These are phyloP conservation scores for Stagonosporopsis tanaceti DNA, from an alignment of 2,329 filamentous ascomycete species.

Conservation along the genomic window DNA sequence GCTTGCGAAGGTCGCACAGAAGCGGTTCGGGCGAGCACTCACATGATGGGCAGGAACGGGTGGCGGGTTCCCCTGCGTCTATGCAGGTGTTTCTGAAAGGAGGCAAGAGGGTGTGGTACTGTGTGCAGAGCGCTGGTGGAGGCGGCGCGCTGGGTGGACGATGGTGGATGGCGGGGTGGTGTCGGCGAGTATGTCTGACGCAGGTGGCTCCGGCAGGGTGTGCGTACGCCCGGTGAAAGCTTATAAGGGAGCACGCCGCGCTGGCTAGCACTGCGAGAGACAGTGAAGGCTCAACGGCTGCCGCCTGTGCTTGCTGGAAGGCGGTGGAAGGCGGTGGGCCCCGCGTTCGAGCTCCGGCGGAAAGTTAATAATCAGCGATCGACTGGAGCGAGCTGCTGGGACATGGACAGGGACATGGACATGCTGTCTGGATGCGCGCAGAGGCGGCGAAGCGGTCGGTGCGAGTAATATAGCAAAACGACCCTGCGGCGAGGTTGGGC, in stretches of 20 bases:
- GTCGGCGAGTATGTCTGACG: slow-evolving; percentile 24
- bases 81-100: slow-evolving; percentile 46
- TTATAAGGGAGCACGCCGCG: slow-evolving; percentile 30
- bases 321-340: slow-evolving; percentile 41
- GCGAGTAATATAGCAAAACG: slow-evolving; percentile 29
- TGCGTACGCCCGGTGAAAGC: slow-evolving; percentile 29
- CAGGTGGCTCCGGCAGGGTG: slow-evolving; percentile 28
- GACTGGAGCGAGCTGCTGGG: slow-evolving; percentile 22
- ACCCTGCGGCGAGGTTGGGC: slow-evolving; percentile 26
- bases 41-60: slow-evolving; percentile 42
- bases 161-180: slow-evolving; percentile 28
- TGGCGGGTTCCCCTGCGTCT: slow-evolving; percentile 27
- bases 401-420: slow-evolving; percentile 15
- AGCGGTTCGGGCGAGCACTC: slow-evolving; percentile 41
- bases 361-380: slow-evolving; percentile 36
- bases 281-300: slow-evolving; percentile 2
- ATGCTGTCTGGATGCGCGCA: slow-evolving; percentile 25
- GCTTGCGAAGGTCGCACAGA: slow-evolving; percentile 45
- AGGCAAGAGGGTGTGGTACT: slow-evolving; percentile 45
- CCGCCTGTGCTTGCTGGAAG: slow-evolving; percentile 29
- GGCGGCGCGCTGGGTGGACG: slow-evolving; percentile 15
- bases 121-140: slow-evolving; percentile 26
- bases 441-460: slow-evolving; percentile 20
- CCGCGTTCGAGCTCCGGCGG: slow-evolving; percentile 27
- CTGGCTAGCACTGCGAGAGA: slow-evolving; percentile 6